Evolutionary conservation across 2,329 filamentous ascomycete genomes (phyloP).

Genomic region (Aspergillus pseudoviridinutans): DNA sequence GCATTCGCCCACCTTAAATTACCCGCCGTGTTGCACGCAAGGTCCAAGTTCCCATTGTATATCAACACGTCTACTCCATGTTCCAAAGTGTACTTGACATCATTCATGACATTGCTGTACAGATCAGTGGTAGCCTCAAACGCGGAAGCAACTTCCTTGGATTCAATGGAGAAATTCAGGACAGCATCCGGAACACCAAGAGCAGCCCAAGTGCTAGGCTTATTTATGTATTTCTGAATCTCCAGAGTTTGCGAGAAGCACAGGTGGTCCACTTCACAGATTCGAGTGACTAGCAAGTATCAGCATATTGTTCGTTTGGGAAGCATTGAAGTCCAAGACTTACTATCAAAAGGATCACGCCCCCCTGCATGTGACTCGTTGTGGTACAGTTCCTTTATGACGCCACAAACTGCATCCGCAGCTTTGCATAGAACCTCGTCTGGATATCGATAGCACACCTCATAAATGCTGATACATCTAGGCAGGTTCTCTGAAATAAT

Average conservation of each 20-base stretch:
- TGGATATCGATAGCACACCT: constrained; percentile 26
- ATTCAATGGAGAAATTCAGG: constrained; percentile 8
- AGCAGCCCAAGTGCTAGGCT: constrained; percentile 7
- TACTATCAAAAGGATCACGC: constrained; percentile 18
- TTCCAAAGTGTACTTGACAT: constrained; percentile 9
- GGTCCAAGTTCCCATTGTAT: constrained; percentile 1
- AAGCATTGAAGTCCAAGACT: neutral
- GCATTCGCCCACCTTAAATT: neutral
- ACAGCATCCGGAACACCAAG: constrained; percentile 9
- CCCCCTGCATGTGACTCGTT: constrained; percentile 14
- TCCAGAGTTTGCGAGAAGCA: constrained; percentile 11
- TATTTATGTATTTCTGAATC: constrained; percentile 14
- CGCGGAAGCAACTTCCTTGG: constrained; percentile 1
- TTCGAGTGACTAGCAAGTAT: constrained; percentile 9
- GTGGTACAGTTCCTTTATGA: constrained; percentile 11
- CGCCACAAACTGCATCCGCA: constrained; percentile 9
- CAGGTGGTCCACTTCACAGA: constrained; percentile 9
- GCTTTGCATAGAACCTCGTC: constrained; percentile 12
- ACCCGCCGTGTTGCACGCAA: neutral
- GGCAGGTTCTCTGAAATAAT: constrained; percentile 44
- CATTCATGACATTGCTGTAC: constrained; percentile 4
- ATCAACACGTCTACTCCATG: constrained; percentile 4
- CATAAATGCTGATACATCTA: constrained; percentile 40
- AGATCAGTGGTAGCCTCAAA: constrained; percentile 9
- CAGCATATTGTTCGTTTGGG: neutral